These are phyloP conservation scores for Leptographium wingfieldii DNA, from an alignment of 2,329 filamentous ascomycete genomes.

Conservation along the genomic window DNA sequence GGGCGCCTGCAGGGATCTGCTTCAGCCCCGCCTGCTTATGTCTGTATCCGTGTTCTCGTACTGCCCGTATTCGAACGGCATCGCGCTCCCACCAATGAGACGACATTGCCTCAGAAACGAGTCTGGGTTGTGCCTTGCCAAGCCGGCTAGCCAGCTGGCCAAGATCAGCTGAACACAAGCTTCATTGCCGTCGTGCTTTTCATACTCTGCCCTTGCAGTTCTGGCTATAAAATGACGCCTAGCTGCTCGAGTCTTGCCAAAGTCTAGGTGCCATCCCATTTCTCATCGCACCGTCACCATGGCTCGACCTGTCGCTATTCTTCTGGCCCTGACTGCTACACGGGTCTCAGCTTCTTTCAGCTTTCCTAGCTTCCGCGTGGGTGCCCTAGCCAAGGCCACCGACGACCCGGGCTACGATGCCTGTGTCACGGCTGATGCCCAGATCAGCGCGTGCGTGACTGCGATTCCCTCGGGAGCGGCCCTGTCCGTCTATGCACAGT, in stretches of 20 bases:
- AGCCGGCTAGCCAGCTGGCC: not conserved
- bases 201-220: not conserved
- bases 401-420: not conserved
- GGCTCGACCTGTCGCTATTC: not conserved
- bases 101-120: not conserved
- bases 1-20: not conserved
- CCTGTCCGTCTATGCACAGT: slow-evolving; percentile 6
- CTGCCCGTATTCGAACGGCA: not conserved
- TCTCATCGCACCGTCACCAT: not conserved
- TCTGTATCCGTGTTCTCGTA: not conserved
- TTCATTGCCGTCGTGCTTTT: not conserved
- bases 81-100: not conserved
- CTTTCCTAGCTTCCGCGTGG: not conserved
- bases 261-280: not conserved
- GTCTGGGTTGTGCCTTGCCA: not conserved
- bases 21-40: not conserved
- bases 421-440: slow-evolving; percentile 10
- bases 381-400: not conserved
- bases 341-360: not conserved
- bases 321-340: not conserved
- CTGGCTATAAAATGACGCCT: not conserved
- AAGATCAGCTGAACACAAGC: not conserved
- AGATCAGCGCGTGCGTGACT: slow-evolving; percentile 10
- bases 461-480: slow-evolving; percentile 7
- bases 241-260: not conserved